Base-by-base conservation (phyloP, 371 early-diverging fungal species). In the Lichtheimia hyalospora region DNA sequence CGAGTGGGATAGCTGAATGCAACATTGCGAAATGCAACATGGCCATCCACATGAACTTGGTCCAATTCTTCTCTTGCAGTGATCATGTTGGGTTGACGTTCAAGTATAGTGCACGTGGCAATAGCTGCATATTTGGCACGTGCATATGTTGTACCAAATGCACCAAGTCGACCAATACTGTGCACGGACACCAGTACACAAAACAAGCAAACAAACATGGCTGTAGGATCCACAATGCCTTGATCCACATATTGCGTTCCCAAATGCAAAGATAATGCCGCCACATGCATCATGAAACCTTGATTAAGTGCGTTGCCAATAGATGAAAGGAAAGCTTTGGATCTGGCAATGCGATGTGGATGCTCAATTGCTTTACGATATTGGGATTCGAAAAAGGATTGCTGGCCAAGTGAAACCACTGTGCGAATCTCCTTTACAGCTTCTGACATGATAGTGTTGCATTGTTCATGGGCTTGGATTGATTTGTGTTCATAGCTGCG, bases 61-160 rank as follows among this genome's bases (percentile, higher is more conserved):
- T 73, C 71, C 48, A 51, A 42, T 34, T 61, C 67, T 44, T 66
- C 67, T 23, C 53, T 27, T 34, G 79, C 74, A 3, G 81, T 71
- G 69, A 90, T 82, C 63, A 91, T 90, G 24, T 59, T 52, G 6
- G 90, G 79, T 51, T 51, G 51, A 27, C 89, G 79, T 61, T 95
- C 92, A 46, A 95, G 67, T 3, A 92, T 53, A 5, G 76, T 83
- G 66, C 90, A 89, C 41, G 91, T 82, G 34, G 79, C 74, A 61
- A 88, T 77, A 5, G 95, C 92, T 34, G 96, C 89, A 51, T 86
- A 73, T 61, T 91, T 88, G 16, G 95, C 97, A 39, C 84, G 84
- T 41, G 84, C 82, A 54, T 83, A 75, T 25, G 87, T 84, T 20
- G 89, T 75, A 21, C 76, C 67, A 54, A 73, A 81, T 12, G 74